Base-by-base conservation (phyloP, 306 rosid species). In the Rubus parviflorus region DNA sequence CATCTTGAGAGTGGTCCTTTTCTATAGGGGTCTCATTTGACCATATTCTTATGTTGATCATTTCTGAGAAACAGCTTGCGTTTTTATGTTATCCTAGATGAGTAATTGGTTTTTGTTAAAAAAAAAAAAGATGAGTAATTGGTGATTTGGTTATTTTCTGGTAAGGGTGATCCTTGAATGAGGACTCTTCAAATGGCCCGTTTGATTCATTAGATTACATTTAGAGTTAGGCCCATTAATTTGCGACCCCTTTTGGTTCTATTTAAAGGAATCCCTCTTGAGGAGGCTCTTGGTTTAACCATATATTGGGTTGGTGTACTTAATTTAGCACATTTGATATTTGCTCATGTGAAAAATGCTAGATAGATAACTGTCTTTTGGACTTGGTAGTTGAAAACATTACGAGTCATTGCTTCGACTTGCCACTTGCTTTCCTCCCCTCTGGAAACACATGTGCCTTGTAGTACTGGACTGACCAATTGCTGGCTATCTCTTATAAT, bases 371-470 rank as follows among this genome's bases (percentile, higher is more conserved):
- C 54, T 60, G 78, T 77, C 65, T 49, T 65, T 14, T 78, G 80
- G 67, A 63, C 62, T 52, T 80, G 90, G 94, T 90, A 71, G 90
- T 79, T 89, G 89, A 75, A 85, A 79, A 68, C 72, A 75, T 88
- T 85, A 84, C 82, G 81, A 77, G 47, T 77, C 43, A 67, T 81
- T 65, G 68, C 76, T 76, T 77, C 68, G 37, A 60, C 40, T 43
- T 66, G 81, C 81, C 76, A 85, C 85, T 82, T 89, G 87, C 81
- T 75, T 30, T 82, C 75, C 68, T 75, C 83, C 86, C 83, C 76
- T 76, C 86, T 75, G 85, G 79, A 82, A 83, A 66, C 77, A 85
- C 96, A 86, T 81, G 92, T 85, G 88, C 86, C 52, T 75, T 41
- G 54, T 79, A 63, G 88, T 82, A 78, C 91, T 79, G 73, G 83